These are phyloP conservation scores for Botrytis galanthina DNA, from an alignment of 2,329 filamentous ascomycete species.

Conservation along the genomic window DNA sequence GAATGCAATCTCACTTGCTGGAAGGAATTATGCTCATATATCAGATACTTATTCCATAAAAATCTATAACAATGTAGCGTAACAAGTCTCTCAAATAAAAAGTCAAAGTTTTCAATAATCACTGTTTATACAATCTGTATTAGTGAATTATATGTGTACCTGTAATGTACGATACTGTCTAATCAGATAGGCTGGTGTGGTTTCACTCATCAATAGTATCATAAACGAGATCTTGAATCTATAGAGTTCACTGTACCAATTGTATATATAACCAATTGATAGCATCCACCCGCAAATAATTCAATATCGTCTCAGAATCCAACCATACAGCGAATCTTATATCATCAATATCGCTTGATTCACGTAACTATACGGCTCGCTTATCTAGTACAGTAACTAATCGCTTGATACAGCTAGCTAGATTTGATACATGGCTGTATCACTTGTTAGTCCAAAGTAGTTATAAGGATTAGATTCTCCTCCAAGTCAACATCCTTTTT, in stretches of 20 bases:
- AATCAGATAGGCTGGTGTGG: background rate
- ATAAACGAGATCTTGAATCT: background rate
- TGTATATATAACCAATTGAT: background rate
- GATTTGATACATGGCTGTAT: background rate
- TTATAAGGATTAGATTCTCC: background rate
- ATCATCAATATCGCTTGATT: background rate
- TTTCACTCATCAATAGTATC: background rate
- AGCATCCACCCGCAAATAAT: background rate
- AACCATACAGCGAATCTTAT: background rate
- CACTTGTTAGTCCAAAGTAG: background rate
- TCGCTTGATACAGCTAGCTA: background rate
- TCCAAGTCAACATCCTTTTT: background rate
- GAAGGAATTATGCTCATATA: background rate
- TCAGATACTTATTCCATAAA: accelerated
- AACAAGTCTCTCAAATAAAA: background rate
- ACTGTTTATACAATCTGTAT: background rate
- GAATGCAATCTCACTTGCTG: too few relatives aligned
- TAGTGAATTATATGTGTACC: background rate
- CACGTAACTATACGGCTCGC: background rate
- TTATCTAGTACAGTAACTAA: background rate
- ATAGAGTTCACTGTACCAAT: background rate
- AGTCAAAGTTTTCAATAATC: background rate
- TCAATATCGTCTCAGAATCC: background rate
- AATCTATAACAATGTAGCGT: too few relatives aligned
- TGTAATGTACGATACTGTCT: background rate